phyloP scores from a whole-genome alignment of 345 rosid genomes.

The Cochlearia excelsa region DNA sequence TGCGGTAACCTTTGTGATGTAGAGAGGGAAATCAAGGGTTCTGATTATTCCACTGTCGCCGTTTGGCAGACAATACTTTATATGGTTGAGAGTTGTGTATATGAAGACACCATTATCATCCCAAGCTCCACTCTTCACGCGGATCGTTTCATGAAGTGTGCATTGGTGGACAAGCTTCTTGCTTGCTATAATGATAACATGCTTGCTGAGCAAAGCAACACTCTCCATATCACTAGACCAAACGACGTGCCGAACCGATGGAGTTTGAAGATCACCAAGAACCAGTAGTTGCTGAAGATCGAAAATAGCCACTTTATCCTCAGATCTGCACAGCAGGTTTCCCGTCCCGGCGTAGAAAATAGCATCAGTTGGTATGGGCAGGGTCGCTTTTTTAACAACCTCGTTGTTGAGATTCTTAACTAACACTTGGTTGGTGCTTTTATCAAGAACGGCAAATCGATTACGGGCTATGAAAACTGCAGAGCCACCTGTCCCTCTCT shows the following conservation, averaged over 20 bases:
- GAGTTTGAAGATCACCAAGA: conserved; percentile 81
- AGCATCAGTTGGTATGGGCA: conserved; percentile 76
- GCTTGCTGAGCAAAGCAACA: conserved; percentile 93
- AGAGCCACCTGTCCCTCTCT: conserved; percentile 78
- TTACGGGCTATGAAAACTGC: conserved; percentile 92
- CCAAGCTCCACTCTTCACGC: conserved; percentile 97
- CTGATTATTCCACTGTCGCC: conserved; percentile 86
- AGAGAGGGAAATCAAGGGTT: conserved; percentile 84
- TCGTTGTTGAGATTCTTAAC: conserved; percentile 88
- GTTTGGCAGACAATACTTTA: conserved; percentile 89
- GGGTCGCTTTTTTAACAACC: conserved; percentile 68
- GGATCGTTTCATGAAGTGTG: conserved; percentile 89
- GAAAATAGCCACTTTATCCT: conserved; percentile 81
- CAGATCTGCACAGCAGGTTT: conserved; percentile 80
- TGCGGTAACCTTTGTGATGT: conserved; percentile 75
- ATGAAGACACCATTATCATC: conserved; percentile 66
- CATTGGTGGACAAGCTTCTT: conserved; percentile 85
- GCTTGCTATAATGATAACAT: conserved; percentile 78
- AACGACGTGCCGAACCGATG: conserved; percentile 70
- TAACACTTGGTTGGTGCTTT: conserved; percentile 75
- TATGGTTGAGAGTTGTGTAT: conserved; percentile 36
- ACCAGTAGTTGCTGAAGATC: conserved; percentile 92
- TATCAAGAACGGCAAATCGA: conserved; percentile 97
- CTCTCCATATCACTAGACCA: conserved; percentile 97
- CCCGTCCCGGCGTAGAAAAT: conserved; percentile 97